Percentiles rank a stretch among this genome's conserved stretches.
Conservation (phyloP, 129 eudicot species). For the Tagetes erecta region DNA sequence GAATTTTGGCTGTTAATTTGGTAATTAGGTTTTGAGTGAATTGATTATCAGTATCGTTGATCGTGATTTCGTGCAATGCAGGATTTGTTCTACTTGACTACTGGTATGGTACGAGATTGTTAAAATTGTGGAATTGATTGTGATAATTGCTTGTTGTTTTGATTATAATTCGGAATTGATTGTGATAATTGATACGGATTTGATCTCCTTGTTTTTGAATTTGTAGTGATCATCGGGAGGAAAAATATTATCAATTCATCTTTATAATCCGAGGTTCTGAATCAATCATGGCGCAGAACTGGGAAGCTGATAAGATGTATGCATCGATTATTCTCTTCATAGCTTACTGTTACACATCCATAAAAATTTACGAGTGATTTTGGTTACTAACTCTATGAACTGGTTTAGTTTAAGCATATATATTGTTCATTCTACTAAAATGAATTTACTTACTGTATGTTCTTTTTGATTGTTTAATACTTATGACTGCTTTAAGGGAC, state of each 20-base stretch:
- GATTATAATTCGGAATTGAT: neutral
- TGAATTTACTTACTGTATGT: neutral
- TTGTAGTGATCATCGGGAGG: constrained; percentile 32
- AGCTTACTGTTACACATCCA: neutral
- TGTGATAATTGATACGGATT: neutral
- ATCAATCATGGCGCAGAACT: constrained; percentile 78
- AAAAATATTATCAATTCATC: constrained; percentile 18
- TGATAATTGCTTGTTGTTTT: neutral
- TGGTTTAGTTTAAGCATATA: constrained; percentile 21
- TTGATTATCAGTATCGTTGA: neutral
- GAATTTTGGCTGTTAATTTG: constrained; percentile 11
- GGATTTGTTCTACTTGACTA: constrained; percentile 29
- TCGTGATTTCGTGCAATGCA: constrained; percentile 30
- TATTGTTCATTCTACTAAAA: neutral
- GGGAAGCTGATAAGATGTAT: constrained; percentile 99
- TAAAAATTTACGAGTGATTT: neutral
- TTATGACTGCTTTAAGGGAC: neutral
- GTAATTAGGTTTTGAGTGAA: constrained; percentile 3
- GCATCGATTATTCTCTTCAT: constrained; percentile 4
- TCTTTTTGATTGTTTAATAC: neutral
- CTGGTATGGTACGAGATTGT: constrained; percentile 24
- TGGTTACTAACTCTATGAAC: neutral
- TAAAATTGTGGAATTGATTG: neutral
- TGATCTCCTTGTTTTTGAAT: neutral
- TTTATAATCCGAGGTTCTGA: constrained; percentile 20